Conservation (phyloP, 2,329 filamentous ascomycete genomes). For the Aspergillus felis region DNA sequence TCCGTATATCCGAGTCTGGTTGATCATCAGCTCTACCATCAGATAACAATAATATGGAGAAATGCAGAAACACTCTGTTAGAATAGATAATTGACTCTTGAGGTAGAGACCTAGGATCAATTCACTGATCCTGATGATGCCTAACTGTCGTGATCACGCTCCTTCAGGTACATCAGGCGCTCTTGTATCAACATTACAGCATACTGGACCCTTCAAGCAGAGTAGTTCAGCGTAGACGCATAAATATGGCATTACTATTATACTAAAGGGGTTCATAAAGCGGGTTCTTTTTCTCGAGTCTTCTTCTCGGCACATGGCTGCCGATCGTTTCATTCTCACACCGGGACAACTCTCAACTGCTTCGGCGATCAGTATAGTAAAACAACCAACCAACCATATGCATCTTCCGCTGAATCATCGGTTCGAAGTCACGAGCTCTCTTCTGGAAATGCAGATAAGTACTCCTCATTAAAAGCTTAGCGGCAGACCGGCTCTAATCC, state of each 20-base stretch:
- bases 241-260: not conserved
- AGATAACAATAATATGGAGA: not conserved
- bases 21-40: not conserved
- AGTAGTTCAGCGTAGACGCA: not conserved
- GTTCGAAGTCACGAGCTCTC: not conserved
- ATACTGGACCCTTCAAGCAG: not conserved
- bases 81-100: too few relatives aligned
- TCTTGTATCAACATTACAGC: not conserved
- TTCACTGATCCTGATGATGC: not conserved
- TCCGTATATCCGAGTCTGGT: conserved; percentile 4
- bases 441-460: conserved; percentile 6
- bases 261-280: not conserved
- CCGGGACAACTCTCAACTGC: too few relatives aligned
- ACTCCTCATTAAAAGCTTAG: conserved; percentile 13
- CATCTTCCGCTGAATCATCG: not conserved
- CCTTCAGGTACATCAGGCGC: not conserved
- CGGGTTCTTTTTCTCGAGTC: not conserved
- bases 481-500: not conserved
- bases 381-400: not conserved
- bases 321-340: not conserved
- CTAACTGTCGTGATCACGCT: not conserved
- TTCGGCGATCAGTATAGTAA: not conserved
- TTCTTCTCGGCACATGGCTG: not conserved
- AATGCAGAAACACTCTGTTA: too few relatives aligned
- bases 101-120: not conserved